Base-by-base conservation (phyloP, 352 stramenopile genomes). In the Pythium periplocum region DNA sequence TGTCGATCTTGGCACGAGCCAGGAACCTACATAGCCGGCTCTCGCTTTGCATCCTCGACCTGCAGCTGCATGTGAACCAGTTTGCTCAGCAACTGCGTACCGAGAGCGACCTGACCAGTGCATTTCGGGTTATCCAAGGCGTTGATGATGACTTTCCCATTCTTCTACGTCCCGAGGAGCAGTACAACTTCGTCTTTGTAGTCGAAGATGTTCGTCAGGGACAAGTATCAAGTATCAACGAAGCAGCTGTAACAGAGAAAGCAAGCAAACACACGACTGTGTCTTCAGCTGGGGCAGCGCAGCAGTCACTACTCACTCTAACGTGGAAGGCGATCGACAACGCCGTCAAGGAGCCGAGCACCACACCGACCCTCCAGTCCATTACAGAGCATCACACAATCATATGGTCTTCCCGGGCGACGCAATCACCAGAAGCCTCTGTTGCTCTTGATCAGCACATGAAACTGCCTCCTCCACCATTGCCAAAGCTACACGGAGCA, bases 321-420 rank as follows among this genome's bases (percentile, higher is more conserved):
- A 81, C 75, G 26, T 90, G 80, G 80, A 66, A 82, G 64, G 62
- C 71, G 4, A 34, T 32, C 4, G 38, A 46, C 3, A 46, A 64
- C 59, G 45, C 59, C 9, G 57, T 34, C 4, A 33, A 56, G 36
- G 1, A 6, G 7, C 3, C 6, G 3, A 26, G 31, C 3, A 38
- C 26, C 10, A 17, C 17, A 26, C 8, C 48, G 30, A 1, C 17
- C 54, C 42, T 62, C 61, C 59, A 66, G 36, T 47, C 59, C 26
- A 81, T 86, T 49, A 86, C 66, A 26, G 80, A 90, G 50, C 71
- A 75, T 57, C 77, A 84, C 68, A 80, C 73, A 39, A 72, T 88
- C 62, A 69, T 77, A 43, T 90, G 80, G 80, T 78, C 70, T 37
- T 71, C 71, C 51, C 72, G 61, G 6, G 42, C 17, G 17, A 26